Evolutionary conservation across 1,284 basidiomycete genomes (phyloP).

Genomic region (Ustilago sp.): DNA sequence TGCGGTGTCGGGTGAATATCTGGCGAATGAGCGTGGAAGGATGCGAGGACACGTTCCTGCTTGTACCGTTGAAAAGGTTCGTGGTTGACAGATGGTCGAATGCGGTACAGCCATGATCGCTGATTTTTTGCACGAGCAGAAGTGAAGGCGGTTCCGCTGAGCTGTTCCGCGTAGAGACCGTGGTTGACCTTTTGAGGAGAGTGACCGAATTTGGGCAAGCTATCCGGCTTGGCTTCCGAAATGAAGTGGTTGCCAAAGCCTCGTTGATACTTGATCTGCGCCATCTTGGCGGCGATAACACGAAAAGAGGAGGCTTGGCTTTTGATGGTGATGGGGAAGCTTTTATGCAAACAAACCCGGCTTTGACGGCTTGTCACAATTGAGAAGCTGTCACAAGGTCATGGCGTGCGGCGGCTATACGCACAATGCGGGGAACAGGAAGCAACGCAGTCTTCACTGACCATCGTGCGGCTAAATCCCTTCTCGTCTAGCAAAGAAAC

Average conservation of each 20-base stretch:
- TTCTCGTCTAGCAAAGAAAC: neutral
- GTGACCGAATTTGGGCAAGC: conserved; percentile 75
- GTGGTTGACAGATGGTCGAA: conserved; percentile 79
- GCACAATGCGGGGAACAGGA: neutral
- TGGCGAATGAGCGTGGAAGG: conserved; percentile 64
- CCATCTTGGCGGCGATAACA: conserved; percentile 11
- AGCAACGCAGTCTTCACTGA: neutral
- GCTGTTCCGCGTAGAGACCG: conserved; percentile 76
- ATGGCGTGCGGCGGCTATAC: neutral
- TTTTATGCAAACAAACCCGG: no score
- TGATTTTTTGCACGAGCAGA: conserved; percentile 74
- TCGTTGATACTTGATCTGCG: conserved; percentile 30
- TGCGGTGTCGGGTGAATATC: conserved; percentile 77
- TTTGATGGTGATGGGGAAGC: neutral
- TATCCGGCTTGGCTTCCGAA: conserved; percentile 73
- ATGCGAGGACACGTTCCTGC: conserved; percentile 73
- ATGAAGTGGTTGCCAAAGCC: conserved; percentile 69
- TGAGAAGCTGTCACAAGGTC: neutral
- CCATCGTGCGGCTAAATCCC: conserved; percentile 1
- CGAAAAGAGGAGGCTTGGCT: neutral
- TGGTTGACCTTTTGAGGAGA: conserved; percentile 76
- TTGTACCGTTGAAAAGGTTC: conserved; percentile 76
- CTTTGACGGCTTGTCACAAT: neutral
- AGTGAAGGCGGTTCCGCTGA: conserved; percentile 76
- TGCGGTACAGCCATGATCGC: conserved; percentile 71